Conservation (phyloP, 352 stramenopile genomes). For the Globisporangium alternatum region DNA sequence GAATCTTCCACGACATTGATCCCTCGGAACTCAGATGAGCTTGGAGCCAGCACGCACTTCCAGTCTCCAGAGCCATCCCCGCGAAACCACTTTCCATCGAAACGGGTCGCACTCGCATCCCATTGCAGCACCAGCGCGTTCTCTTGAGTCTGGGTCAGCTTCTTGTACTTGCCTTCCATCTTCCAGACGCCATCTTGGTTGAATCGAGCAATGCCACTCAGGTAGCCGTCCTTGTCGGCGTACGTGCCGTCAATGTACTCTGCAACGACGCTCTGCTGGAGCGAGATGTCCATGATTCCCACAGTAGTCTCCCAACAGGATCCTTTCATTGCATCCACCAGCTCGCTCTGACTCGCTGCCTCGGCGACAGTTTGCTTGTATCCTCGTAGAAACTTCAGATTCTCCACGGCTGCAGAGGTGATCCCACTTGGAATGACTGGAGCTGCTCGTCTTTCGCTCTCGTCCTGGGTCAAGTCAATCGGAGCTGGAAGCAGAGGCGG, state of each 20-base stretch:
- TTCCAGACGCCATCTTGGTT: constrained; percentile 59
- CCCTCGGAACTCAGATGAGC: constrained; percentile 62
- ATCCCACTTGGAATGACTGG: constrained; percentile 7
- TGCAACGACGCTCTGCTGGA: constrained; percentile 45
- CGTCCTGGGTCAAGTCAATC: constrained; percentile 36
- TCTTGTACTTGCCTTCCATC: constrained; percentile 69
- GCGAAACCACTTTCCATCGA: constrained; percentile 84
- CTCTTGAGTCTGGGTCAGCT: constrained; percentile 57
- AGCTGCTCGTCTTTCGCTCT: constrained; percentile 13
- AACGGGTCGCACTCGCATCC: constrained; percentile 47
- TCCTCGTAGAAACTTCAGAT: constrained; percentile 42
- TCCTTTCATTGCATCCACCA: constrained; percentile 27
- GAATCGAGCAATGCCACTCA: constrained; percentile 53
- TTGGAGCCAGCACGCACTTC: constrained; percentile 60
- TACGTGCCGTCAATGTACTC: constrained; percentile 78
- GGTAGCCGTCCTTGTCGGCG: constrained; percentile 59
- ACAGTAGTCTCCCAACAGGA: constrained; percentile 71
- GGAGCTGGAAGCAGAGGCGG: constrained; percentile 22
- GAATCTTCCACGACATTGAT: constrained; percentile 35
- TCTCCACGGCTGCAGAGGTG: constrained; percentile 29
- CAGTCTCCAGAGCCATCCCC: constrained; percentile 79
- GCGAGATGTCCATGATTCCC: constrained; percentile 45
- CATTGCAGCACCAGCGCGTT: constrained; percentile 73
- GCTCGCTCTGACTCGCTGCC: constrained; percentile 29
- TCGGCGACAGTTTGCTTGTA: constrained; percentile 49